Evolutionary conservation across 371 early-diverging fungal genomes (phyloP).

Genomic region (Batrachochytrium dendrobatidis): DNA sequence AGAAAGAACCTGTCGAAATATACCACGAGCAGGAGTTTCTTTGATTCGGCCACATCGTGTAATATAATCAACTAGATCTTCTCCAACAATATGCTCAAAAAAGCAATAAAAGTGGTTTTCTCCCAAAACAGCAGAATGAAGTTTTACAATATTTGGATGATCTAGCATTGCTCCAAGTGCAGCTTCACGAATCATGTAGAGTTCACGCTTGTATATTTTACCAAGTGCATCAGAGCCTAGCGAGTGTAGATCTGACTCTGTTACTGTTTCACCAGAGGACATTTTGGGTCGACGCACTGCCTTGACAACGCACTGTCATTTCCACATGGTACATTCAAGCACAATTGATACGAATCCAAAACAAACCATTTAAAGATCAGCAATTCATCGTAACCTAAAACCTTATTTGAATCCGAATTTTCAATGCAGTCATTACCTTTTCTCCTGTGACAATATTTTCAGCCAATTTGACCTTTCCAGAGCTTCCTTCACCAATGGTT

Average conservation of each 20-base stretch:
- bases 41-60: constrained; percentile 17
- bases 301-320: constrained; percentile 36
- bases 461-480: constrained; percentile 93
- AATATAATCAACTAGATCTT: constrained; percentile 30
- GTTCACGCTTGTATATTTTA: constrained; percentile 23
- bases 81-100: constrained; percentile 23
- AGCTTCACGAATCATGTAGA: constrained; percentile 35
- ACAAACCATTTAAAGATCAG: too few species aligned
- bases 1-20: constrained; percentile 25
- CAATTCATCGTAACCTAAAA: too few species aligned
- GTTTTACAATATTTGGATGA: constrained; percentile 27
- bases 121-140: constrained; percentile 25
- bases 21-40: constrained; percentile 12
- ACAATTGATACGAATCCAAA: background rate
- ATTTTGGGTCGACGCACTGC: constrained; percentile 18
- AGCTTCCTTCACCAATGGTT: constrained; percentile 82
- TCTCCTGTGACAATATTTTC: constrained; percentile 54
- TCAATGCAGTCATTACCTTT: too few species aligned
- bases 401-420: too few species aligned
- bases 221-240: constrained; percentile 3
- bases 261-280: background rate
- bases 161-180: constrained; percentile 21
- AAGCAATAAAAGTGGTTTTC: constrained; percentile 34
- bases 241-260: constrained; percentile 10
- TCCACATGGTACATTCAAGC: too few species aligned